Percentiles rank a stretch among this genome's conserved stretches.
phyloP scores from a whole-genome alignment of 108 stramenopile genomes.

The Cyclostephanos tholiformis region DNA sequence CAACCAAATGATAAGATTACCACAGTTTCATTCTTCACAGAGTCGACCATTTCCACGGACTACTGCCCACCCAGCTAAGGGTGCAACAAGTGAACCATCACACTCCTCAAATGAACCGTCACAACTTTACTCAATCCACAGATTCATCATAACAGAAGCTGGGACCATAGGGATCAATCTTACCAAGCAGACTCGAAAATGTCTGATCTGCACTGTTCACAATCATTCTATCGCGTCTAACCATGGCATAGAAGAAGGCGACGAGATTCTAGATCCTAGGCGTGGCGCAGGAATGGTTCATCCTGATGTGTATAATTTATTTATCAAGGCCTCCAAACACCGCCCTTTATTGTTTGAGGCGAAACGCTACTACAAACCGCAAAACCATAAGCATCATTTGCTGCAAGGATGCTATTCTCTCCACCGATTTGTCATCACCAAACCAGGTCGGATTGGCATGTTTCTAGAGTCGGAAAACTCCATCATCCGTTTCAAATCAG shows the following conservation, averaged over 20 bases:
- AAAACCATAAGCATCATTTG: not conserved
- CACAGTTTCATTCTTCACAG: not conserved
- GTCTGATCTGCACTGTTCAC: conserved; percentile 5
- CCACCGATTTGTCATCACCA: conserved; percentile 29
- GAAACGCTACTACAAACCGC: conserved; percentile 2
- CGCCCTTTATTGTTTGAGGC: conserved; percentile 35
- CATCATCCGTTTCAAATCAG: not conserved
- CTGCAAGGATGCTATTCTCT: not conserved
- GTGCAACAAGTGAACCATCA: not conserved
- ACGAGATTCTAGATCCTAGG: not conserved
- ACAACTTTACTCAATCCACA: conserved; percentile 13
- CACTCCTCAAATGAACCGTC: not conserved
- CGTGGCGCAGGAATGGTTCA: not conserved
- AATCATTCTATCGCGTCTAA: not conserved
- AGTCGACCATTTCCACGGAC: not conserved
- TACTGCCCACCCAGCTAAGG: not conserved
- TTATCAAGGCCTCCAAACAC: conserved; percentile 16
- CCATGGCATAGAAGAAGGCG: conserved; percentile 4
- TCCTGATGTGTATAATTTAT: conserved; percentile 6
- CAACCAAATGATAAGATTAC: not conserved
- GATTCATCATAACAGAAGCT: conserved; percentile 17
- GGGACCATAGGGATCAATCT: conserved; percentile 22
- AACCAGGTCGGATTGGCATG: conserved; percentile 17
- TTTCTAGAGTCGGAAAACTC: not conserved
- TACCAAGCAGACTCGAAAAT: not conserved